Percentiles rank a stretch among this genome's conserved stretches.
These are phyloP conservation scores for Fragosphaeria purpurea DNA, from an alignment of 2,329 filamentous ascomycete genomes.

Conservation along the genomic window DNA sequence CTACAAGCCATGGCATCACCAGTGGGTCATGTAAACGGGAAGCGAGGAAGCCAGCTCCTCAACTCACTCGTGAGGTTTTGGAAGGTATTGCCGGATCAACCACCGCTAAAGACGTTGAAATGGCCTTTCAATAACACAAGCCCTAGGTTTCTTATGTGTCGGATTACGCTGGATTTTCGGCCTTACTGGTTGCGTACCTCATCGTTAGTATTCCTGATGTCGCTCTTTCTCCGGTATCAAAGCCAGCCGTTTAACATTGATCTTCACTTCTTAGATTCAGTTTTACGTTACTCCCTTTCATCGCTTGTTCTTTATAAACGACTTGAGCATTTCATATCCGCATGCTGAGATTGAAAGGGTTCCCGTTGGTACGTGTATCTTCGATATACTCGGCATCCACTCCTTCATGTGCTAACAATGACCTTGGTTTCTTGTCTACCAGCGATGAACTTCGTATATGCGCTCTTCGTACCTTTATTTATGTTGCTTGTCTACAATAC, in stretches of 20 bases:
- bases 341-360: slow-evolving; percentile 80
- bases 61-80: slow-evolving; percentile 33
- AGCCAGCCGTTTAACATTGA: too few relatives aligned
- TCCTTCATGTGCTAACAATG: background rate
- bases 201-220: slow-evolving; percentile 30
- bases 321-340: slow-evolving; percentile 75
- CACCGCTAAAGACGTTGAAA: too few relatives aligned
- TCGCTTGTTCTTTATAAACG: slow-evolving; percentile 84
- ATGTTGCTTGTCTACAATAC: slow-evolving; percentile 58
- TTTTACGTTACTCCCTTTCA: slow-evolving; percentile 76
- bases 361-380: slow-evolving; percentile 50
- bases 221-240: background rate
- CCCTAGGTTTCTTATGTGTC: slow-evolving; percentile 71
- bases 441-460: slow-evolving; percentile 72
- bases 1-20: slow-evolving; percentile 30
- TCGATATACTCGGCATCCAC: background rate
- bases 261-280: slow-evolving; percentile 39
- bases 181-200: slow-evolving; percentile 60
- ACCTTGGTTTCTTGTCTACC: too few relatives aligned
- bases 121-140: slow-evolving; percentile 5
- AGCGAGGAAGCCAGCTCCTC: slow-evolving; percentile 13
- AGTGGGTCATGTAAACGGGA: background rate
- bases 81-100: slow-evolving; percentile 26
- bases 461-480: slow-evolving; percentile 59
- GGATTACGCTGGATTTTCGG: slow-evolving; percentile 71